These are phyloP conservation scores for Auricularia sp. DNA, from an alignment of 768 basidiomycete genomes.

Conservation along the genomic window DNA sequence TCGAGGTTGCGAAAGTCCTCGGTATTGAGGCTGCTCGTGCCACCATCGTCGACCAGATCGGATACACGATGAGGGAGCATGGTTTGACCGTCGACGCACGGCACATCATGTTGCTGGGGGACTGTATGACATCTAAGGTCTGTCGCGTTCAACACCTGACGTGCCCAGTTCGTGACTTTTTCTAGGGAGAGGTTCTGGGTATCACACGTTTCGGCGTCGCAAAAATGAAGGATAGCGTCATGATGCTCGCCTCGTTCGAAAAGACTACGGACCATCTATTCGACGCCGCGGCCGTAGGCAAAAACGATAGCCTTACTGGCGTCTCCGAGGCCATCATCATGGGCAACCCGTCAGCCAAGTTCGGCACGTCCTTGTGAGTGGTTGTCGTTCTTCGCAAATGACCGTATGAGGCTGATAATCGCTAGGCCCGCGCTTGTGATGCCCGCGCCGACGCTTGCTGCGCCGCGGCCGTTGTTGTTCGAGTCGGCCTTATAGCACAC, in stretches of 20 bases:
- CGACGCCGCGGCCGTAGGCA: conserved; percentile 93
- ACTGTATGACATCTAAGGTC: conserved; percentile 98
- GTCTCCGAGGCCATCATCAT: conserved; percentile 99
- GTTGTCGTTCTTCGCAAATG: background rate
- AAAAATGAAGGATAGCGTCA: conserved; percentile 98
- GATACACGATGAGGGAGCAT: conserved; percentile 94
- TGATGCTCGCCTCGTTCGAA: conserved; percentile 99
- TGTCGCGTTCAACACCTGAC: background rate
- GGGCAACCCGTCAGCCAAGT: conserved; percentile 91
- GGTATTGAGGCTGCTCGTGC: conserved; percentile 93
- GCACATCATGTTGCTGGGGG: conserved; percentile 95
- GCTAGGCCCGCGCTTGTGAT: conserved; percentile 31
- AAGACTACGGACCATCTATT: conserved; percentile 99
- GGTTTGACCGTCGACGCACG: conserved; percentile 98
- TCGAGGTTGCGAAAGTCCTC: conserved; percentile 90
- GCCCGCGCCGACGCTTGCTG: conserved; percentile 26
- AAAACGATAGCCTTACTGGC: conserved; percentile 88
- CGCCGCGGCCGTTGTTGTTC: conserved; percentile 30
- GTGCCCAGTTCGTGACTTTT: background rate
- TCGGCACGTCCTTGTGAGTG: conserved; percentile 85
- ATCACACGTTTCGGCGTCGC: conserved; percentile 99
- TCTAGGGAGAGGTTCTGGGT: conserved; percentile 88
- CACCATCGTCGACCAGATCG: conserved; percentile 94
- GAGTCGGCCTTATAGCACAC: conserved; percentile 27
- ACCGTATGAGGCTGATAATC: conserved; percentile 1